A percentile compares a stretch with the other conserved stretches of the same genome.
Conservation (phyloP, 345 rosid genomes). For the Salix suchowensis region DNA sequence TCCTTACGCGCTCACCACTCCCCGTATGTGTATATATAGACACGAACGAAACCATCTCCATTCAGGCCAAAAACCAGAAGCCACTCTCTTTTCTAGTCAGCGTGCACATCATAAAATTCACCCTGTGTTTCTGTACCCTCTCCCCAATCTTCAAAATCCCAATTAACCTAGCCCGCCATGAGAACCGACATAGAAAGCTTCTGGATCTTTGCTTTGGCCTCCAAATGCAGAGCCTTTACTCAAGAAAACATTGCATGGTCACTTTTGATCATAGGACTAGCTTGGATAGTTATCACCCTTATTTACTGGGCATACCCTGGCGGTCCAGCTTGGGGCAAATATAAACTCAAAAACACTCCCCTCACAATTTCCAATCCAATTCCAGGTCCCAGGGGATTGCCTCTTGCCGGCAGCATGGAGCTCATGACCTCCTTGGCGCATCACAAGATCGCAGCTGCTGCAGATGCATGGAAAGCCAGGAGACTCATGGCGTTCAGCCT, state of each 20-base stretch:
- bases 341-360: conserved; percentile 14
- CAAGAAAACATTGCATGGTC: conserved; percentile 38
- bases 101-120: neutral
- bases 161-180: neutral
- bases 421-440: conserved; percentile 63
- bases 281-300: conserved; percentile 37
- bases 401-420: conserved; percentile 59
- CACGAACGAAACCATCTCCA: neutral
- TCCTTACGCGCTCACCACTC: too few relatives aligned
- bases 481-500: conserved; percentile 72
- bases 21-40: conserved; percentile 29
- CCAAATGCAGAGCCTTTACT: conserved; percentile 50
- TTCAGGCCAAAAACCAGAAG: neutral
- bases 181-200: conserved; percentile 14
- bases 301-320: conserved; percentile 61
- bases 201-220: conserved; percentile 40
- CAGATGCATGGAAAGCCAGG: conserved; percentile 38
- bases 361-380: conserved; percentile 22
- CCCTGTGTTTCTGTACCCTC: neutral
- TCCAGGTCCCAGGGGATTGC: conserved; percentile 73
- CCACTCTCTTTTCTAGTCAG: neutral
- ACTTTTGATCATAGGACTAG: conserved; percentile 27
- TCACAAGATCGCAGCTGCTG: conserved; percentile 43
- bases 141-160: neutral
- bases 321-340: conserved; percentile 77